A percentile compares a stretch with the other conserved stretches of the same genome.
Evolutionary conservation across 192 early-diverging fungal genomes (phyloP).

Genomic region (Paraglomus occultum): DNA sequence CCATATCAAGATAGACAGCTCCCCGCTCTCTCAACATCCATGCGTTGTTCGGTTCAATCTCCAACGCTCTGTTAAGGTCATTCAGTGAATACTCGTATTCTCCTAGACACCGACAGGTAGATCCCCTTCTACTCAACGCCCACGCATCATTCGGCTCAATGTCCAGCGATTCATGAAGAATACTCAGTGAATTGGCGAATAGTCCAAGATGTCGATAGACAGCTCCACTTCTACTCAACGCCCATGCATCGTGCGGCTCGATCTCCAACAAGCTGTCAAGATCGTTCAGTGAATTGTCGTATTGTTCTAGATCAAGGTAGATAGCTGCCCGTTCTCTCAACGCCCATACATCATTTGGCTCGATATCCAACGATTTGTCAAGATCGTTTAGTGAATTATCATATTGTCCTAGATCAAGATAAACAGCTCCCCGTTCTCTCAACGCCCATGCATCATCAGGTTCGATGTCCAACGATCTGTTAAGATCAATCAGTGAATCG

Average conservation of each 20-base stretch:
- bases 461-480: neutral
- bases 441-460: conserved; percentile 7
- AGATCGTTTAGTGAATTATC: neutral
- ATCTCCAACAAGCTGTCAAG: conserved; percentile 17
- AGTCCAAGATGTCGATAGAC: neutral
- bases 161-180: neutral
- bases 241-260: neutral
- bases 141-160: neutral
- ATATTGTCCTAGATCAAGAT: neutral
- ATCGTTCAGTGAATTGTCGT: conserved; percentile 2
- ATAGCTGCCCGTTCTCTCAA: neutral
- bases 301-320: neutral
- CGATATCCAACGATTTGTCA: conserved; percentile 8
- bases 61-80: neutral
- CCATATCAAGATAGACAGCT: neutral
- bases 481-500: conserved; percentile 1
- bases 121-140: neutral
- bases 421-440: conserved; percentile 2
- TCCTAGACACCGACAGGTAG: neutral
- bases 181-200: neutral
- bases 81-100: neutral
- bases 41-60: neutral
- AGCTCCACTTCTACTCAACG: conserved; percentile 14
- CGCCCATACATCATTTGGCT: conserved; percentile 5
- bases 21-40: conserved; percentile 5